Evolutionary conservation across 371 early-diverging fungal species (phyloP), one percentile per base, ranked within the genome.

Genomic region (Capniomyces stellatus): DNA sequence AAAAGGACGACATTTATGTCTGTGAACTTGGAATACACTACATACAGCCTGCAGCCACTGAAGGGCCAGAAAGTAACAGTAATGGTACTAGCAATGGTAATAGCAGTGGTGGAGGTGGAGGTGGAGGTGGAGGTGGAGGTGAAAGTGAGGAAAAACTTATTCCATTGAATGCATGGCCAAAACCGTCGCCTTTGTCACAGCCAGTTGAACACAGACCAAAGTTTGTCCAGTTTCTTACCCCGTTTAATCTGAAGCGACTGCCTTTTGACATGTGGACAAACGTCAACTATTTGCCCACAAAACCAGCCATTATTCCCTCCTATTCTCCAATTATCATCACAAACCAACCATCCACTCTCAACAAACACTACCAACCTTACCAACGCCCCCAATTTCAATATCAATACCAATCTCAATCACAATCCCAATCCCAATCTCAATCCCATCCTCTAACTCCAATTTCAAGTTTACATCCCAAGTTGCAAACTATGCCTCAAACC

Each of bases 1-100:
- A 64, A 19, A 55, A 67, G 19, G 66, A 63, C 49, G 75, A 73
- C 22, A 55, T 75, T 3, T 75, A 61, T 50, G 58, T 75, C 12
- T 73, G 73, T 52, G 75, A 75, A 51, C 15, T 10, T 35, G 35
- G 10, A 35, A 10, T 35, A 35, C n/a, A n/a, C n/a, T n/a, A n/a
- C n/a, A n/a, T n/a, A n/a, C n/a, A n/a, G n/a, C n/a, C n/a, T n/a
- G n/a, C n/a, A n/a, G n/a, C n/a, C n/a, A n/a, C n/a, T n/a, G n/a
- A n/a, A n/a, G n/a, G n/a, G n/a, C n/a, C n/a, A n/a, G n/a, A n/a
- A n/a, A n/a, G n/a, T n/a, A n/a, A n/a, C n/a, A n/a, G n/a, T n/a
- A n/a, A n/a, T n/a, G n/a, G n/a, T n/a, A 35, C 66, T 28, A 24
- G 51, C 30, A 28, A 19, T 0, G 46, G 13, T 13, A 41, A 23